Evolutionary conservation across 441 rosid genomes (phyloP).

Genomic region (Erodium moschatum): DNA sequence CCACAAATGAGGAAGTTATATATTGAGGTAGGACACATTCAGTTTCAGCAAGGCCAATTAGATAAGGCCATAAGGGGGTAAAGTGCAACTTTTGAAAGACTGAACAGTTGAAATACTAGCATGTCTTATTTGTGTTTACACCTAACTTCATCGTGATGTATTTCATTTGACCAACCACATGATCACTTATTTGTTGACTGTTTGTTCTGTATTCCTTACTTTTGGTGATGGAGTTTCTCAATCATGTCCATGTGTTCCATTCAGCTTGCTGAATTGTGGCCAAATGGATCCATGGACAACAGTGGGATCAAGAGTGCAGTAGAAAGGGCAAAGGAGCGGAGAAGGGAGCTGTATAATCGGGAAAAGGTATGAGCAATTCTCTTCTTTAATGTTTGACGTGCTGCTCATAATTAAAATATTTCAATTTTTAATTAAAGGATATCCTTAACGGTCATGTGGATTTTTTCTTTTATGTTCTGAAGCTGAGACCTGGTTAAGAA

Average conservation of each 20-base stretch:
- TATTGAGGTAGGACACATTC: constrained; percentile 23
- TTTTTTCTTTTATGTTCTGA: neutral
- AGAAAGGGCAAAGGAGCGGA: constrained; percentile 29
- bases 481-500: constrained; percentile 6
- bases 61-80: neutral
- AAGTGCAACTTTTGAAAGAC: neutral
- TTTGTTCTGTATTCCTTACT: neutral
- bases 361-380: constrained; percentile 19
- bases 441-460: too few relatives aligned
- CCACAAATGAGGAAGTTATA: constrained; percentile 34
- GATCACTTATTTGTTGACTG: too few relatives aligned
- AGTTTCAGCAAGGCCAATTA: neutral
- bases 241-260: constrained; percentile 1
- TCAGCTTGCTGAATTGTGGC: constrained; percentile 40
- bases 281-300: constrained; percentile 33
- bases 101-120: neutral
- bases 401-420: neutral
- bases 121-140: neutral
- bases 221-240: neutral
- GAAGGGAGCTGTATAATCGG: constrained; percentile 20
- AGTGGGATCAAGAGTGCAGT: constrained; percentile 31
- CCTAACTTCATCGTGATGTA: neutral
- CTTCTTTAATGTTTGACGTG: neutral
- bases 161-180: neutral
- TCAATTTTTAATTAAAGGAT: neutral